A percentile compares a stretch with the other conserved stretches of the same genome.
phyloP scores from a whole-genome alignment of 2,329 filamentous ascomycete species.

The Parafenestella ontariensis region DNA sequence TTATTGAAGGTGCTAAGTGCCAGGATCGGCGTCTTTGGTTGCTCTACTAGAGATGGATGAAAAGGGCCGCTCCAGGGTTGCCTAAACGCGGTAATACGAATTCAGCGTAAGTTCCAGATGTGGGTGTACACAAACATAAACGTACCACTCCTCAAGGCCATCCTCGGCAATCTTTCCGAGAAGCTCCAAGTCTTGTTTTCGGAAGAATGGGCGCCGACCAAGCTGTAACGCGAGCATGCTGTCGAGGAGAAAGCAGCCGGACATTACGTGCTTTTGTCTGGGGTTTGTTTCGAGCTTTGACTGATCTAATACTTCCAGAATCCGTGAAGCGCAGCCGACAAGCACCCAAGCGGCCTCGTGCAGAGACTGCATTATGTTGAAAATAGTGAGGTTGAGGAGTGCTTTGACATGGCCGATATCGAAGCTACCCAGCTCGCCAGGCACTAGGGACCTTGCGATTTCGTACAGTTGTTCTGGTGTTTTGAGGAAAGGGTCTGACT shows the following conservation, averaged over 20 bases:
- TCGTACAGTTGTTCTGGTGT: conserved; percentile 33
- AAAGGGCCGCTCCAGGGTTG: conserved; percentile 70
- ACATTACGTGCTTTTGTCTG: conserved; percentile 53
- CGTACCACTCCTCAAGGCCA: conserved; percentile 70
- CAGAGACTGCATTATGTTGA: conserved; percentile 67
- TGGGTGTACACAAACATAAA: background rate
- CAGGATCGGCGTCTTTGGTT: conserved; percentile 45
- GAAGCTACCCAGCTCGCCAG: conserved; percentile 39
- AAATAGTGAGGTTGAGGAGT: conserved; percentile 61
- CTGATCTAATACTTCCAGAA: conserved; percentile 54
- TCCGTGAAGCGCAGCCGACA: conserved; percentile 68
- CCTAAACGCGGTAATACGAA: conserved; percentile 34
- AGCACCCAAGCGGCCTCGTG: conserved; percentile 68
- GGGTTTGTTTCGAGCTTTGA: conserved; percentile 37
- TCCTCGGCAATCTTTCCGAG: conserved; percentile 66
- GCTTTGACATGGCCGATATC: conserved; percentile 52
- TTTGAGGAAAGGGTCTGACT: conserved; percentile 6
- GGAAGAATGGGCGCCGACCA: conserved; percentile 59
- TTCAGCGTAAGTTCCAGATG: background rate
- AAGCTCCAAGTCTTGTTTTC: conserved; percentile 55
- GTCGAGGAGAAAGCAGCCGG: conserved; percentile 70
- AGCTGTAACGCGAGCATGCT: conserved; percentile 63
- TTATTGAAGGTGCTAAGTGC: conserved; percentile 62
- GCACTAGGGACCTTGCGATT: conserved; percentile 39
- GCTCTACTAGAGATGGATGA: conserved; percentile 35